Base-by-base conservation (phyloP, 208 protist genomes). In the Trypanosoma platydactyli region DNA sequence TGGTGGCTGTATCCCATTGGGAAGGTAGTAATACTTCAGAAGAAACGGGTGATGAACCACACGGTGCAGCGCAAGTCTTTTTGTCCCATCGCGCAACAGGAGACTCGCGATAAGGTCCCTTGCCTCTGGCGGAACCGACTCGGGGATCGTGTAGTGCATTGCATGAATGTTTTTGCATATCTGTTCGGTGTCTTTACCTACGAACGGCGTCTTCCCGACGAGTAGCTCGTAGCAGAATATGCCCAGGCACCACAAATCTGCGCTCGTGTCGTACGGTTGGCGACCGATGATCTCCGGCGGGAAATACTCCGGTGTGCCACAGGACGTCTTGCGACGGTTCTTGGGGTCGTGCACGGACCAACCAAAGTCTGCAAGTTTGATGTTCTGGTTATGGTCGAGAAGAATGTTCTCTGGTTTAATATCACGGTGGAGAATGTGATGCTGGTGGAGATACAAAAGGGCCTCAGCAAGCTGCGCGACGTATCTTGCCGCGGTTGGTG, bases 331-430 rank as follows among this genome's bases (percentile, higher is more conserved):
- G 51, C 95, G 84, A 13, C 92, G 80, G 55, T 88, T 88, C 25
- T 91, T 83, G 15, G 97, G 96, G 53, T 98, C 92, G 76, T 99
- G 98, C 42, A 99, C 98, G 6, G 92, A 98, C 98, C 98, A 99
- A 20, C 99, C 99, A 90, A 99, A 99, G 80, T 99, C 99, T 6
- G 98, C 98, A 18, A 99, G 96, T 74, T 99, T 99, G 50, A 99
- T 87, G 69, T 98, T 97, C 46, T 91, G 76, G 59, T 98, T 90
- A 54, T 90, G 81, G 56, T 97, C 91, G 3, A 98, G 78, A 18
- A 96, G 77, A 64, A 96, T 94, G 65, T 97, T 97, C 76, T 97
- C 94, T 4, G 94, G 94, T 59, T 98, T 98, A 62, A 98, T 98
- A 70, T 98, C 97, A 24, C 97, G 84, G 73, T 99, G 97, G 9